Base-by-base conservation (phyloP, 495 filamentous ascomycete genomes). In the Extremus antarcticus region DNA sequence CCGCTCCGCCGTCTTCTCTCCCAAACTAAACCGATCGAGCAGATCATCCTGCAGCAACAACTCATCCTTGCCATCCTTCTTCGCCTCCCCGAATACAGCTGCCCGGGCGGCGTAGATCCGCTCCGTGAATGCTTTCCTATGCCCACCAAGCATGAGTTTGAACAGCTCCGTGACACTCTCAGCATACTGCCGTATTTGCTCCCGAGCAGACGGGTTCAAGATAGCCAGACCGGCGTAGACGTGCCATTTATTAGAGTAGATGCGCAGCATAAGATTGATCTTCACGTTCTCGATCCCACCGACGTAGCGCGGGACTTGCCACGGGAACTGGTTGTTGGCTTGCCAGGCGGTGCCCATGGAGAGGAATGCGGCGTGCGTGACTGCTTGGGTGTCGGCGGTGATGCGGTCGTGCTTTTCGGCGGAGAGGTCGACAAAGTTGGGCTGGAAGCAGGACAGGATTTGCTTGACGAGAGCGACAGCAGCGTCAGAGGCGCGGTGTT, bases 251-350 rank as follows among this genome's bases (percentile, higher is more conserved):
- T 94, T 94, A 55, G 86, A 83, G 72, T 96, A 98, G 69, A 98
- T 98, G 62, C 92, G 88, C 57, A 98, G 71, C 39, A 88, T 97
- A 57, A 96, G 81, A 70, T 98, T 98, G 71, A 96, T 96, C 73
- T 98, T 98, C 65, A 97, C 88, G 70, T 98, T 98, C 73, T 98
- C 92, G 65, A 98, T 95, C 22, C 94, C 92, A 50, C 92, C 91
- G 2, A 94, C 78, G 73, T 95, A 98, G 55, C 91, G 88, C 7
- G 81, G 78, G 45, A 87, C 81, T 60, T 98, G 92, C 92, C 92
- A 98, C 1, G 92, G 92, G 63, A 95, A 97, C 63, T 96, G 88
- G 25, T 82, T 73, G 67, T 88, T 95, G 21, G 89, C 88, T 60
- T 85, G 82, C 92, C 92, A 98, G 32, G 92, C 92, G 39, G 89